Base-by-base conservation (phyloP, 345 rosid species). In the Eucalyptus shirleyi region DNA sequence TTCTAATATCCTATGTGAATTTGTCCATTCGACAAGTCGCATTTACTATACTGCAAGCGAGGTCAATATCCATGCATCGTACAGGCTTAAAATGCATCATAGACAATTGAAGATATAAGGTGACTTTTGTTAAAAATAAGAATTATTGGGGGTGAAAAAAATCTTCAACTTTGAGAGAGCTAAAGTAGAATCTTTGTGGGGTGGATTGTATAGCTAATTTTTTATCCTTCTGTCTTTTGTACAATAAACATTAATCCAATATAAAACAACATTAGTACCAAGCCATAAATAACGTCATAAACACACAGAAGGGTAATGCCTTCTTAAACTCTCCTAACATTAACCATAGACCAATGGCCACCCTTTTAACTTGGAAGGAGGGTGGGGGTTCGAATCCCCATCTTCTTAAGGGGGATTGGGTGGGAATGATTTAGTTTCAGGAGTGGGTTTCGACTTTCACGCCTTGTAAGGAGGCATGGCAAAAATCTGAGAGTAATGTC, bases 391-490 rank as follows among this genome's bases (percentile, higher is more conserved):
- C 15, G 1, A 49, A 49, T 49, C 15, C 15, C 6, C 50, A 49
- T 12, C 0, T 49, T 12, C 5, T 49, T 0, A 49, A 12, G 15
- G 1, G 50, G 15, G 50, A 12, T 49, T 49, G 50, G 5, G 14
- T 49, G 15, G 5, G 2, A 2, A 49, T 12, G 50, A 12, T 12
- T 49, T 49, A 49, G 2, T 49, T 49, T 49, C 1, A 4, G 2
- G 2, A 49, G 50, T 49, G 2, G 1, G 50, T 49, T 49, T 49
- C 1, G 6, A 49, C 50, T 49, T 12, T 12, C 2, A 49, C 5
- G 15, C 6, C 1, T 1, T 12, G 0, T 2, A 49, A 49, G 0
- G 0, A 12, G 6, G 2, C 5, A 12, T 0, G 15, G 13, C 15
- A 49, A 49, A 49, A 12, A 0, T 49, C 5, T 12, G 1, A 49